phyloP scores from a whole-genome alignment of 345 rosid genomes.

The Toxicodendron radicans region DNA sequence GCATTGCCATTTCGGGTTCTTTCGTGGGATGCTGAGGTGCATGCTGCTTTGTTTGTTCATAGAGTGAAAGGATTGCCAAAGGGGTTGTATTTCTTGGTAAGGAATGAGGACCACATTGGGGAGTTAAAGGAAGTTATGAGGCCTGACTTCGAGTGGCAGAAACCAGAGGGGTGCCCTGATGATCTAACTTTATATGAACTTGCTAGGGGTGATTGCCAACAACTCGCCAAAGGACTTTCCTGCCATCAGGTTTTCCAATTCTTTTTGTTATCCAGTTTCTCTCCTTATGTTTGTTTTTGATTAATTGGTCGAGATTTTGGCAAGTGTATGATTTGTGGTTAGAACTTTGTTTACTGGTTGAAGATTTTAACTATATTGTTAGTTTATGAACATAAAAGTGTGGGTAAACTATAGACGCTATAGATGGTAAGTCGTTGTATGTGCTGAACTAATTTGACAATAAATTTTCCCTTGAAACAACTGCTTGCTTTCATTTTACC shows the following conservation, averaged over 20 bases:
- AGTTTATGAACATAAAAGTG: background rate
- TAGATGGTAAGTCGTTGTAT: too few species aligned
- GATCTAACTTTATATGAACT: constrained; percentile 70
- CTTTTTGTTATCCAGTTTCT: background rate
- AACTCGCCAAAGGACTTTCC: constrained; percentile 64
- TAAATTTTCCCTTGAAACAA: constrained; percentile 1
- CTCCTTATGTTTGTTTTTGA: background rate
- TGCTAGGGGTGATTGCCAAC: constrained; percentile 53
- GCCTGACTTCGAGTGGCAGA: constrained; percentile 66
- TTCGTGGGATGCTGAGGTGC: constrained; percentile 89
- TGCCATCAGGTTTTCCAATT: constrained; percentile 70
- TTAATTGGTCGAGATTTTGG: background rate
- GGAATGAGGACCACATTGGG: constrained; percentile 77
- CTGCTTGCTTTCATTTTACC: background rate
- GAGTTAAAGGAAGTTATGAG: constrained; percentile 54
- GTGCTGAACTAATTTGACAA: background rate
- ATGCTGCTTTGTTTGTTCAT: constrained; percentile 82
- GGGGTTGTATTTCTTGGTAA: constrained; percentile 81
- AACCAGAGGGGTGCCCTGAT: constrained; percentile 78
- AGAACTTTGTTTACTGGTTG: background rate
- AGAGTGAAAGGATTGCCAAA: constrained; percentile 66
- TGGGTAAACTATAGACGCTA: background rate
- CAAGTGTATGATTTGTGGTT: background rate
- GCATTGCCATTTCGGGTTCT: constrained; percentile 77
- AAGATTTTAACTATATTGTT: background rate